A percentile compares a stretch with the other conserved stretches of the same genome.
These are phyloP conservation scores for Diospyros kaki DNA, from an alignment of 148 eudicot genomes.

Conservation along the genomic window DNA sequence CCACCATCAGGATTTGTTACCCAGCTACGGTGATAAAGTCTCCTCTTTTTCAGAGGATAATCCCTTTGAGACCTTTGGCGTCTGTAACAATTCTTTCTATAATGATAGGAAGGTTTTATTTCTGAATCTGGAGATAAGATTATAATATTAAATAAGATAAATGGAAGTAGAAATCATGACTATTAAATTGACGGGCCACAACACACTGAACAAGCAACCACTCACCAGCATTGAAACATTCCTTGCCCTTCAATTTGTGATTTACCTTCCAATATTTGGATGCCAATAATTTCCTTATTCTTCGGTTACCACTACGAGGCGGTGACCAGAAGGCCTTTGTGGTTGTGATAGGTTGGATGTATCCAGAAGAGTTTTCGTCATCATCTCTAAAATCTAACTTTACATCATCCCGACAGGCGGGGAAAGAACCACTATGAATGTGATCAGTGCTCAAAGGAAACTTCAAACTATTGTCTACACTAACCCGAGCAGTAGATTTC, in stretches of 20 bases:
- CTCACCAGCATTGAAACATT: slow-evolving; percentile 51
- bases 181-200: slow-evolving; percentile 1
- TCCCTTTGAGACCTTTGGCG: slow-evolving; percentile 76
- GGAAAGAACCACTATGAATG: slow-evolving; percentile 38
- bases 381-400: slow-evolving; percentile 88
- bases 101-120: slow-evolving; percentile 34
- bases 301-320: slow-evolving; percentile 54
- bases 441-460: slow-evolving; percentile 35
- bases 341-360: slow-evolving; percentile 52
- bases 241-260: slow-evolving; percentile 44
- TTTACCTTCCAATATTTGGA: slow-evolving; percentile 55
- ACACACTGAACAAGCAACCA: slow-evolving; percentile 12
- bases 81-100: slow-evolving; percentile 43
- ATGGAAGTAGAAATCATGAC: background rate
- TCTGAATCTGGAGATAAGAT: slow-evolving; percentile 35
- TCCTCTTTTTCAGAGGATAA: slow-evolving; percentile 84
- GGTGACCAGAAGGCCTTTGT: slow-evolving; percentile 50
- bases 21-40: slow-evolving; percentile 43
- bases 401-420: slow-evolving; percentile 52
- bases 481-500: slow-evolving; percentile 40
- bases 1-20: slow-evolving; percentile 45
- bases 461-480: slow-evolving; percentile 47
- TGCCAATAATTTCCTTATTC: slow-evolving; percentile 59
- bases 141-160: background rate
- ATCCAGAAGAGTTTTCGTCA: slow-evolving; percentile 87